phyloP scores from a whole-genome alignment of 257 asterid genomes.

The Jaltomata sinuosa region DNA sequence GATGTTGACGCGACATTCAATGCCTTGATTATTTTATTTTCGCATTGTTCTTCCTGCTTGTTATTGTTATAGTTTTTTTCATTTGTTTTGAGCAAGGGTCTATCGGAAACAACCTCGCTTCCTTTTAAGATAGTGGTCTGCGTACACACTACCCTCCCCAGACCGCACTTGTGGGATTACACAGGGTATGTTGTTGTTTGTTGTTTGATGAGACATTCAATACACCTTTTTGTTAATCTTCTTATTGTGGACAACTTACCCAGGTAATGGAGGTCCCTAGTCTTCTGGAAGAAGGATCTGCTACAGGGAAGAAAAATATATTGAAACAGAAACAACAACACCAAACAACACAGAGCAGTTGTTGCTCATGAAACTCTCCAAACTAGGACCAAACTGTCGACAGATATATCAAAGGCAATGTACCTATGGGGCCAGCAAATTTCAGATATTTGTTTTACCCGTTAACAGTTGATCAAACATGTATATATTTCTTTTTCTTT shows the following conservation, averaged over 20 bases:
- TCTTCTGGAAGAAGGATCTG: conserved; percentile 73
- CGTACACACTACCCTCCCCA: too few species aligned
- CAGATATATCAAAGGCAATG: background rate
- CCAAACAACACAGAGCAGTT: conserved; percentile 34
- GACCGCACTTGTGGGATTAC: too few species aligned
- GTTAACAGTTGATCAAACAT: background rate
- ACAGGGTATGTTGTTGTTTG: too few species aligned
- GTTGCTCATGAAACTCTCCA: conserved; percentile 48
- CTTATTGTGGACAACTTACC: background rate
- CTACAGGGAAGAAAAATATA: conserved; percentile 57
- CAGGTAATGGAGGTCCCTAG: conserved; percentile 95
- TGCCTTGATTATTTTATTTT: too few species aligned
- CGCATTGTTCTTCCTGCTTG: too few species aligned
- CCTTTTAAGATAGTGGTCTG: too few species aligned
- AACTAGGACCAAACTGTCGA: background rate
- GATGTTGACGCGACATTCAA: background rate
- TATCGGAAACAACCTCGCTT: too few species aligned
- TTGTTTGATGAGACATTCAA: background rate
- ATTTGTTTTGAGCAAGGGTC: too few species aligned
- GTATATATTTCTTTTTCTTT: background rate
- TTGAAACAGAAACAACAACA: conserved; percentile 67
- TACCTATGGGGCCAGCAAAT: background rate
- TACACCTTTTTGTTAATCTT: background rate
- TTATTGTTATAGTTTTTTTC: too few species aligned
- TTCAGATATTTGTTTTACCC: background rate